Evolutionary conservation across 164 flowering plant genomes (phyloP).

Genomic region (Stephania yunnanensis): DNA sequence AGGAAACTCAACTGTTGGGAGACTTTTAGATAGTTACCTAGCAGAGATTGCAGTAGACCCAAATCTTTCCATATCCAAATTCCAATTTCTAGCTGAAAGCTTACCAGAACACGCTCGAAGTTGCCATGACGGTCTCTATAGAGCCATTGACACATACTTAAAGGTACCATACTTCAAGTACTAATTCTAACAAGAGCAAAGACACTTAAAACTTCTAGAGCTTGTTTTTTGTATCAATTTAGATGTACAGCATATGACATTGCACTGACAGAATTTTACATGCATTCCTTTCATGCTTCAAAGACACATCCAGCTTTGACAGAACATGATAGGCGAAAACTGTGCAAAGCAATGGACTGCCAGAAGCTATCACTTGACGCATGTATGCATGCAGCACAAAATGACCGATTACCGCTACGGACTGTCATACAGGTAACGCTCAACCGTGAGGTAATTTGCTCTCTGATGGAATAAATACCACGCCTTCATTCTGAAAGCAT

Average conservation of each 20-base stretch:
- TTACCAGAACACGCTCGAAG: constrained; percentile 53
- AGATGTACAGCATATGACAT: not conserved
- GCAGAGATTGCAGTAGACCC: constrained; percentile 79
- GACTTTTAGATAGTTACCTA: constrained; percentile 64
- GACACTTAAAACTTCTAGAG: not conserved
- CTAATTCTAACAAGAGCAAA: not conserved
- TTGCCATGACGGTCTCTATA: constrained; percentile 80
- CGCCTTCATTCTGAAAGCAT: not conserved
- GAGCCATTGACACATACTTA: constrained; percentile 83
- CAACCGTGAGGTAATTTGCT: constrained; percentile 7
- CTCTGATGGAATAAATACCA: not conserved
- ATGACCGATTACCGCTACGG: constrained; percentile 78
- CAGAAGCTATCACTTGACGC: constrained; percentile 80
- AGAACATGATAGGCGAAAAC: constrained; percentile 64
- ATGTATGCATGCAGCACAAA: constrained; percentile 84
- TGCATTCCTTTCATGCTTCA: constrained; percentile 1
- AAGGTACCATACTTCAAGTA: constrained; percentile 40
- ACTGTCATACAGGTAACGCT: constrained; percentile 59
- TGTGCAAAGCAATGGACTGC: constrained; percentile 70
- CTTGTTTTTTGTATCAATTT: not conserved
- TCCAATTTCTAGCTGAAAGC: constrained; percentile 61
- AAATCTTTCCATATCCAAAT: constrained; percentile 54
- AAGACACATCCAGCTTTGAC: constrained; percentile 66
- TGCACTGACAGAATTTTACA: not conserved
- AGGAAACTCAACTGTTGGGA: constrained; percentile 39